Evolutionary conservation across 2,329 filamentous ascomycete genomes (phyloP), one percentile per base, ranked within the genome.

Genomic region (Colletotrichum tofieldiae): DNA sequence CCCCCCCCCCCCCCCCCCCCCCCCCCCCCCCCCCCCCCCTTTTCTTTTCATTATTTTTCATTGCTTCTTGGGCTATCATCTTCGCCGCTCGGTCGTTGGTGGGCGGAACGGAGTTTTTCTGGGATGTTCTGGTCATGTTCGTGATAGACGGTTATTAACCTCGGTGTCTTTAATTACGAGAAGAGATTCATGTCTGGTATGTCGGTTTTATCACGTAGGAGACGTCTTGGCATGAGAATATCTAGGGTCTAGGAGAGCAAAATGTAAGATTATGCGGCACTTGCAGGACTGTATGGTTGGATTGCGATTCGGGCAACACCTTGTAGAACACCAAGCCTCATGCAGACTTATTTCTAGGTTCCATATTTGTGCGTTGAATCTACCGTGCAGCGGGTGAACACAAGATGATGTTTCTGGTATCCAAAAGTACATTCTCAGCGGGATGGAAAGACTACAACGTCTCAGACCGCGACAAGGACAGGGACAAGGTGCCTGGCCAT

Each of bases 101-200:
- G 26, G 39, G 47, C 41, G 45, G 23, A 45, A 26, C 20, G 47
- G n/a, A 49, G 51, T 43, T 39, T 61, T 43, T 56, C 16, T 26
- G 61, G 37, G 37, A 45, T 47, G 56, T 37, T 64, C 49, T 63
- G 20, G 47, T 69, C 58, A 61, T 65, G 12, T 71, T 67, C 26
- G 23, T 20, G 47, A 39, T 61, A 39, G 26, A 59, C 35, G 20
- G 45, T 65, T 26, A 39, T 20, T 43, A 5, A 26, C 41, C 29
- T 66, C 29, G 55, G 41, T 32, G 12, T 64, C n/a, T 55, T 41
- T 55, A 45, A 55, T 64, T 14, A 45, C 12, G 61, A 23, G 49
- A 43, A 43, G 49, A 45, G 20, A 18, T 64, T 64, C 37, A 64
- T 64, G 20, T 54, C 49, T 20, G 49, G 20, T 41, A 43, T 18